Conservation (phyloP, 179 eudicot species). For the Camellia oleifera region DNA sequence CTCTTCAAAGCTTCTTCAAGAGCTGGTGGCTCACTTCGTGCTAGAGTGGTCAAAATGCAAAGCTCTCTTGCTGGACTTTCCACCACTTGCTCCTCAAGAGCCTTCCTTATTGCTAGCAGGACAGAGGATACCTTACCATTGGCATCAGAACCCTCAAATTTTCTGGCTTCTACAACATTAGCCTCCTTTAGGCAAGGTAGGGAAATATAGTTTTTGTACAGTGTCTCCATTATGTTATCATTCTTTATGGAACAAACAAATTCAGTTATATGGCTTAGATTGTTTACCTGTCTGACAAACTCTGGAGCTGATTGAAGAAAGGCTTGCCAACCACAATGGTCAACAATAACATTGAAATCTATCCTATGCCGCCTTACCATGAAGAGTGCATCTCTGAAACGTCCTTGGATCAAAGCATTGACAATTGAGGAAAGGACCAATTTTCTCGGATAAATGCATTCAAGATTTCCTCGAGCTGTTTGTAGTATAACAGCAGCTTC, state of each 20-base stretch:
- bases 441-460: conserved; percentile 86
- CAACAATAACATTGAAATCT: conserved; percentile 84
- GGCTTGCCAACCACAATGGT: conserved; percentile 80
- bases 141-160: conserved; percentile 24
- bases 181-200: conserved; percentile 38
- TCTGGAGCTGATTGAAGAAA: conserved; percentile 68
- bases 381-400: conserved; percentile 75
- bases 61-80: conserved; percentile 89
- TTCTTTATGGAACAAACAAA: conserved; percentile 83
- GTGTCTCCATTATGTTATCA: conserved; percentile 63
- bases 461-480: conserved; percentile 86
- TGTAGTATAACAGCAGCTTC: conserved; percentile 83
- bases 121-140: conserved; percentile 60
- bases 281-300: conserved; percentile 78
- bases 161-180: conserved; percentile 31
- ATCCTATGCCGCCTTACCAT: conserved; percentile 95
- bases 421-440: conserved; percentile 74
- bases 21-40: conserved; percentile 88
- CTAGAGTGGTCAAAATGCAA: conserved; percentile 96
- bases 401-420: conserved; percentile 62
- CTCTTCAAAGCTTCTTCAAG: conserved; percentile 89
- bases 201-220: conserved; percentile 58
- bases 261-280: conserved; percentile 83
- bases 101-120: conserved; percentile 63
- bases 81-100: conserved; percentile 75